These are phyloP conservation scores for Solanum commersonii DNA, from an alignment of 257 asterid species.

Conservation along the genomic window DNA sequence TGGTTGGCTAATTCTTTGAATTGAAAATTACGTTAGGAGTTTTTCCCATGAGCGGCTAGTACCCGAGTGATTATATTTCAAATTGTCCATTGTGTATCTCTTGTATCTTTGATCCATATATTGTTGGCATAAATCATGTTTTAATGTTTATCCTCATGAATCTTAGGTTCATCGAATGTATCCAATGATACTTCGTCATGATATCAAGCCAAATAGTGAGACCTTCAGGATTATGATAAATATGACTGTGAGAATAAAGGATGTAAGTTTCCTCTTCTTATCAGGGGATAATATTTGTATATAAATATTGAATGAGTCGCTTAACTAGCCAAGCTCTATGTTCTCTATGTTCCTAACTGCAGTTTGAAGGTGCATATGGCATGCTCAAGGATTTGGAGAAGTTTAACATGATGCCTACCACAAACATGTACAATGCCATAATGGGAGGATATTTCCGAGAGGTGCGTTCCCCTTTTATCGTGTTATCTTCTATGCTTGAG, in stretches of 20 bases:
- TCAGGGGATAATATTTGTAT: background rate
- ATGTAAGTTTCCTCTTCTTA: constrained; percentile 33
- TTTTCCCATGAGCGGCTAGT: background rate
- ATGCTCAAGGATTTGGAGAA: constrained; percentile 47
- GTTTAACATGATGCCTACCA: constrained; percentile 41
- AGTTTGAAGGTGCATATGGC: constrained; percentile 86
- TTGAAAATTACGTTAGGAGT: background rate
- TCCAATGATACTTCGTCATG: constrained; percentile 40
- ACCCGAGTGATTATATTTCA: background rate
- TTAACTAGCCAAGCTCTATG: background rate
- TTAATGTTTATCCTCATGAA: constrained; percentile 16
- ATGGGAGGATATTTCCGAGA: constrained; percentile 79
- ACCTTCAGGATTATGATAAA: constrained; percentile 63
- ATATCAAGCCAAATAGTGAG: constrained; percentile 45
- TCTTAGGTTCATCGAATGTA: constrained; percentile 56
- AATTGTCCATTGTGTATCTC: background rate
- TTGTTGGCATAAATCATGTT: constrained; percentile 6
- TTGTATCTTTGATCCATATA: background rate
- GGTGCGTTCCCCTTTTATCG: constrained; percentile 23
- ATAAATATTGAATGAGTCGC: background rate
- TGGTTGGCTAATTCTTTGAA: background rate
- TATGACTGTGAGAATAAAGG: constrained; percentile 71
- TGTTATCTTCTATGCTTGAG: background rate
- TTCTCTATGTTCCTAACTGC: constrained; percentile 13
- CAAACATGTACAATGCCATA: constrained; percentile 55